Evolutionary conservation across 73 alveolate genomes (phyloP), one percentile per base, ranked within the genome.

Genomic region (Symbiodinium natans): DNA sequence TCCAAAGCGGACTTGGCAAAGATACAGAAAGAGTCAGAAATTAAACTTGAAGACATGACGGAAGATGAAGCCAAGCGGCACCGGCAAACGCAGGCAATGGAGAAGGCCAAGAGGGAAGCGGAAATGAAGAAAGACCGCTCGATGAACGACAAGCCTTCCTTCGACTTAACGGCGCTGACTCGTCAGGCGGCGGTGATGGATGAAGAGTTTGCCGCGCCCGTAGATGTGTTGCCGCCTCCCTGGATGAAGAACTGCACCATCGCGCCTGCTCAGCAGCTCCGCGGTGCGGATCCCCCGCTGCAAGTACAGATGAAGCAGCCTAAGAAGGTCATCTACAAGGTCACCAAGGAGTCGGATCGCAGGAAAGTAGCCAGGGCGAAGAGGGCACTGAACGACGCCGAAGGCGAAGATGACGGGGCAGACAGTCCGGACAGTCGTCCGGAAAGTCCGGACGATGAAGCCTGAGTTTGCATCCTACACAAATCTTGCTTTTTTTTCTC

Each of bases 101-200:
- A 86, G 40, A 86, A 86, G 83, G 94, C 94, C n/a, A 86, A 86
- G 82, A 80, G 94, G 41, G 94, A 86, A 13, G 83, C 83, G 1
- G 94, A 86, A n/a, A 80, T 80, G 59, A 86, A 86, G 94, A 54
- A 88, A 86, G 95, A 88, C 40, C 95, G 95, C 86, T 56, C 86
- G 71, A 68, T 88, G 95, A 59, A 40, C 84, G 84, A 87, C 41
- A 87, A 21, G 46, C 46, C 52, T 27, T 23, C 41, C 33, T 27
- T 31, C 71, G 95, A 88, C 71, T 34, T 88, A 43, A 88, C 42
- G 27, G 74, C 95, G 36, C 54, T 88, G 86, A 88, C 95, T 59
- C 95, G 95, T 23, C 41, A 83, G 73, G 95, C 95, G 31, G 95
- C 95, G 38, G 71, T 83, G 36, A 88, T 63, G 95, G 95, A 88